Evolutionary conservation across 306 rosid species (phyloP).

Genomic region (Malus domestica): ASM211411v1 NC_041800.1:3606501-3607000

Average conservation of each 20-base stretch:
- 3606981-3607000: conserved; percentile 64
- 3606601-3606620: not conserved
- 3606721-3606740: not conserved
- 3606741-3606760: not conserved
- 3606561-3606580: not conserved
- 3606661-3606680: not conserved
- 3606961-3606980: conserved; percentile 76
- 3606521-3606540: not conserved
- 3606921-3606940: conserved; percentile 94
- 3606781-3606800: not conserved
- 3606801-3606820: not conserved
- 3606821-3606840: not conserved
- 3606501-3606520: not conserved
- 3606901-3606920: conserved; percentile 13
- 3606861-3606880: not conserved
- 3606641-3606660: not conserved
- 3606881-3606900: not conserved
- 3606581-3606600: not conserved
- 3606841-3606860: not conserved
- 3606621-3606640: not conserved
- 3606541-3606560: not conserved
- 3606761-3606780: not conserved
- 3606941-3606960: conserved; percentile 84
- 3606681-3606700: not conserved
- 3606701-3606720: not conserved